Evolutionary conservation across 371 early-diverging fungal species (phyloP).

Genomic region (Furculomyces boomerangus): DNA sequence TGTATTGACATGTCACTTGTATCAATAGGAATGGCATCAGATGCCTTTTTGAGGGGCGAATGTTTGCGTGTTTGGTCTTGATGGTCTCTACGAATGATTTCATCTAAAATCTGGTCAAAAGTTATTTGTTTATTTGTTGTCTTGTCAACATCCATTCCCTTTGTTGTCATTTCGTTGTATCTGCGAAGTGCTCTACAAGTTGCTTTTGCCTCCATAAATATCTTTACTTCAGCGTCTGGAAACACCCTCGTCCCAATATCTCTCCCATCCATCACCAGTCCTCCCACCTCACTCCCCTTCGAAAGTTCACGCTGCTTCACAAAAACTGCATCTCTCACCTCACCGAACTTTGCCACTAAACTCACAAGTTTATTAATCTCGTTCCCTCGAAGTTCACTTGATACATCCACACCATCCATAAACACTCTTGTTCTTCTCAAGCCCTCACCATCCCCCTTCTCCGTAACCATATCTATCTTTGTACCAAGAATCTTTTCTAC

Average conservation of each 20-base stretch:
- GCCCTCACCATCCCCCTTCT: slow-evolving; percentile 34
- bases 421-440: slow-evolving; percentile 14
- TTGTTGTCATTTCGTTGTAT: slow-evolving; percentile 34
- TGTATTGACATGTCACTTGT: slow-evolving; percentile 54
- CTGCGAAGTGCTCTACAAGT: slow-evolving; percentile 62
- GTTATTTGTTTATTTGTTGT: slow-evolving; percentile 1
- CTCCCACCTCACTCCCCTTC: slow-evolving; percentile 15
- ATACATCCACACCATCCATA: slow-evolving; percentile 48
- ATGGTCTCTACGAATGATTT: slow-evolving; percentile 52
- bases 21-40: slow-evolving; percentile 68
- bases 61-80: slow-evolving; percentile 52
- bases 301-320: slow-evolving; percentile 32
- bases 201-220: slow-evolving; percentile 64
- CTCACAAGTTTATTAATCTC: slow-evolving; percentile 44
- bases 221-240: slow-evolving; percentile 77
- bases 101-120: slow-evolving; percentile 35
- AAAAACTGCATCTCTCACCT: slow-evolving; percentile 40
- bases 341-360: slow-evolving; percentile 42
- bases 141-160: background rate
- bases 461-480: slow-evolving; percentile 9
- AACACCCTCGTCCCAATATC: slow-evolving; percentile 84
- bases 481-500: background rate
- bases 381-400: slow-evolving; percentile 38
- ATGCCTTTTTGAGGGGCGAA: slow-evolving; percentile 61
- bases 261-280: slow-evolving; percentile 86